These are phyloP conservation scores for Tetrastigma voinierianum DNA, from an alignment of 164 flowering plant species.

Conservation along the genomic window DNA sequence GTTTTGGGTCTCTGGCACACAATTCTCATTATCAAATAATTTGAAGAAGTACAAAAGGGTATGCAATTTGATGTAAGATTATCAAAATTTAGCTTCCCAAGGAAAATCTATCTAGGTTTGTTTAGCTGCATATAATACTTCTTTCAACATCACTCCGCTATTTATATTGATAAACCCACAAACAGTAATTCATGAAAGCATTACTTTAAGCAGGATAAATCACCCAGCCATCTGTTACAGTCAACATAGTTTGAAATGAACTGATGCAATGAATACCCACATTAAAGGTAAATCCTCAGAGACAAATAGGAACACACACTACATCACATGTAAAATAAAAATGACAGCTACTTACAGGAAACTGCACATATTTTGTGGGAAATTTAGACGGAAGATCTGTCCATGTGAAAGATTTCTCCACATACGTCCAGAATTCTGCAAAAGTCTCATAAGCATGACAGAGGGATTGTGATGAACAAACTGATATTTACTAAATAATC, in stretches of 20 bases:
- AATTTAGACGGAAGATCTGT: slow-evolving; percentile 94
- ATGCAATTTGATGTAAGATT: neutral
- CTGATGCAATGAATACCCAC: slow-evolving; percentile 81
- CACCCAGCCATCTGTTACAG: slow-evolving; percentile 98
- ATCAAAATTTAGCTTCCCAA: neutral
- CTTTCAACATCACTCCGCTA: neutral
- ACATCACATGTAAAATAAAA: neutral
- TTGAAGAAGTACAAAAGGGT: slow-evolving; percentile 25
- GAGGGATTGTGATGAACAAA: neutral
- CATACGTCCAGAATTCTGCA: slow-evolving; percentile 97
- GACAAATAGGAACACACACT: neutral
- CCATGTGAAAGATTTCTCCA: slow-evolving; percentile 97
- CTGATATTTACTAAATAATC: too few relatives aligned
- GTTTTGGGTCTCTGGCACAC: slow-evolving; percentile 91
- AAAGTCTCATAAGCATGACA: slow-evolving; percentile 4
- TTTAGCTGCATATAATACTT: neutral
- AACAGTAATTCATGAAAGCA: neutral
- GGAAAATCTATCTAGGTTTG: neutral
- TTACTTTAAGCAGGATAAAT: slow-evolving; percentile 92
- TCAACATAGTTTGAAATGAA: slow-evolving; percentile 97
- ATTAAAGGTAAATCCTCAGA: slow-evolving; percentile 8
- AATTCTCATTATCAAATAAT: slow-evolving; percentile 96
- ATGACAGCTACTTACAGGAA: slow-evolving; percentile 64
- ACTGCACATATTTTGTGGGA: slow-evolving; percentile 98
- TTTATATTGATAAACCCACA: neutral